These are phyloP conservation scores for Xylaria sp. DNA, from an alignment of 2,329 filamentous ascomycete genomes.

Conservation along the genomic window DNA sequence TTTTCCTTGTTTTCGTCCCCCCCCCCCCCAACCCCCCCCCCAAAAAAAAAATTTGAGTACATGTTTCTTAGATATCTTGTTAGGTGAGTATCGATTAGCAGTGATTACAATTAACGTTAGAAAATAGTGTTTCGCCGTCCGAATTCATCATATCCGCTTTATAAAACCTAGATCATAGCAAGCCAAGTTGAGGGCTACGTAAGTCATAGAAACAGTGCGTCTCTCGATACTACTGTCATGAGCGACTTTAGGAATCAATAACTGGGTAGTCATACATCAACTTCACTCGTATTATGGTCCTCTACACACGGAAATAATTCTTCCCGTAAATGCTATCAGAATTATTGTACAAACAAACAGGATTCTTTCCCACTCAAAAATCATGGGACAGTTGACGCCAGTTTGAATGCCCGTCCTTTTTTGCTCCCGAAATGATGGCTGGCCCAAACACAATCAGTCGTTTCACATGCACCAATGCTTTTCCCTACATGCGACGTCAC, in stretches of 20 bases:
- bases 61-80: background rate
- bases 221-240: background rate
- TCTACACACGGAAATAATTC: slow-evolving; percentile 26
- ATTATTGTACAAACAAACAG: slow-evolving; percentile 45
- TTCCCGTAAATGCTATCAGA: slow-evolving; percentile 43
- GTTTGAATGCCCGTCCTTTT: slow-evolving; percentile 39
- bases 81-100: no score
- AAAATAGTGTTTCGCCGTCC: background rate
- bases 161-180: background rate
- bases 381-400: slow-evolving; percentile 42
- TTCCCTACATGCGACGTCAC: slow-evolving; percentile 34
- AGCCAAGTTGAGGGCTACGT: background rate
- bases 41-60: background rate
- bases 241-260: background rate
- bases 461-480: slow-evolving; percentile 36
- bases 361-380: slow-evolving; percentile 37
- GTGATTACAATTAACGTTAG: background rate
- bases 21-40: no score
- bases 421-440: slow-evolving; percentile 42
- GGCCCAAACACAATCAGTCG: slow-evolving; percentile 37
- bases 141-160: background rate
- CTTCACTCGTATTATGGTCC: slow-evolving; percentile 20
- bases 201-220: background rate
- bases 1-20: no score
- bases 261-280: background rate